Percentiles rank a stretch among this genome's conserved stretches.
phyloP scores from a whole-genome alignment of 768 basidiomycete genomes.

The Termitomyces sp. region DNA sequence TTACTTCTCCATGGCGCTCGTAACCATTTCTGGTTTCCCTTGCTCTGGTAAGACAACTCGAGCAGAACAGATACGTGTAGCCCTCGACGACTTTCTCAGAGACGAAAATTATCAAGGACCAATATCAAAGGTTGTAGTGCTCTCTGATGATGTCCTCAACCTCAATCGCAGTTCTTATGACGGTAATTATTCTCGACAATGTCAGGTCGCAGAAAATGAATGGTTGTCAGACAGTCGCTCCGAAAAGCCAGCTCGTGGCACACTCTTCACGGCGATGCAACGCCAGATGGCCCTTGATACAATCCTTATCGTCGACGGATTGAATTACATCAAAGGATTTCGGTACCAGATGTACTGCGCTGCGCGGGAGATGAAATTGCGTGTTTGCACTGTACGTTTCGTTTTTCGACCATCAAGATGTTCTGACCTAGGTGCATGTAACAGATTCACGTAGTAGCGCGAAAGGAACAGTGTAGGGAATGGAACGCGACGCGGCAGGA shows the following conservation, averaged over 20 bases:
- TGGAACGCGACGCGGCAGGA: conserved; percentile 62
- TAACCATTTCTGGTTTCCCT: conserved; percentile 88
- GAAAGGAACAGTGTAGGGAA: conserved; percentile 66
- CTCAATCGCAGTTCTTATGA: conserved; percentile 65
- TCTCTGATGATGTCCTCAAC: conserved; percentile 73
- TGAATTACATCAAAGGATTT: conserved; percentile 98
- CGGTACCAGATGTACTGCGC: conserved; percentile 98
- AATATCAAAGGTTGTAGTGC: conserved; percentile 34
- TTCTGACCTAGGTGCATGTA: conserved; percentile 16
- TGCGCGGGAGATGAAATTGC: conserved; percentile 78
- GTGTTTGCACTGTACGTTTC: conserved; percentile 77
- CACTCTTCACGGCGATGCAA: conserved; percentile 79
- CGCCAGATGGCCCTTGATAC: conserved; percentile 66
- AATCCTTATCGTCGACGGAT: conserved; percentile 83
- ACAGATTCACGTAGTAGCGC: conserved; percentile 73
- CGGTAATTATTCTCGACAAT: conserved; percentile 37
- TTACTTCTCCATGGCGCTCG: conserved; percentile 68
- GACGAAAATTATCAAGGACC: conserved; percentile 51
- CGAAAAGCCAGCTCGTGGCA: conserved; percentile 86
- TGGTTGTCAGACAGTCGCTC: conserved; percentile 53
- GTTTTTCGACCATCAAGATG: background rate
- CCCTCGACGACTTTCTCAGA: conserved; percentile 48
- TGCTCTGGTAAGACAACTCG: conserved; percentile 82
- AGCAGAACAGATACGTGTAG: conserved; percentile 53
- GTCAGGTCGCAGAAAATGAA: background rate